Evolutionary conservation across 2,329 filamentous ascomycete genomes (phyloP), one percentile per base, ranked within the genome.

Genomic region (Cladosporium austrohemisphaericum): DNA sequence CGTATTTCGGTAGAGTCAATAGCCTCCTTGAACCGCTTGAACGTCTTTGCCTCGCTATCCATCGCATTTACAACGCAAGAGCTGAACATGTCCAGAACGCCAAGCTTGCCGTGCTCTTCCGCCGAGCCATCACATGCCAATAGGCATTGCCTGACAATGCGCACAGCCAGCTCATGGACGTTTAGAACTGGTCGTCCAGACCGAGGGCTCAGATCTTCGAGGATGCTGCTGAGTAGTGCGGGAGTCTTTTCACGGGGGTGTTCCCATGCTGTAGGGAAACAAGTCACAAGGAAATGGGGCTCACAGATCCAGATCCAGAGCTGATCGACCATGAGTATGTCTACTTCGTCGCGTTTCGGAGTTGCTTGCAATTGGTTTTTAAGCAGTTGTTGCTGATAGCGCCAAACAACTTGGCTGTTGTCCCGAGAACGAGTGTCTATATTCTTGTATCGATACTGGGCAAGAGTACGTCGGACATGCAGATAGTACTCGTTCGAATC

Each of bases 261-360:
- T 25, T 77, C 69, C 77, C 77, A 81, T 4, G 77, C 68, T 53
- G 80, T 74, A 2, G 78, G 78, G 50, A 81, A 81, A 46, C 76
- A 75, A 0, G 78, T 80, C 9, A 85, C 73, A 14, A 85, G 74
- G 13, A 84, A 65, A 50, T 83, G 80, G 61, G 70, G 70, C 51
- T 77, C 68, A 1, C 85, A 59, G 3, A 83, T 71, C 78, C 80
- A 84, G 60, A 85, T 75, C 82, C 82, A 85, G n/a, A 86, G 67
- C 56, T 85, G 82, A 60, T 85, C 82, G 0, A 85, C 81, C 81
- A 84, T 84, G 61, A 83, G 83, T 2, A 84, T 76, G 52, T 83
- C 83, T 1, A 73, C 72, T 49, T 81, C 59, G 60, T 62, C 33
- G 59, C 58, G 22, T 66, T 50, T 13, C 55, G 37, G 9, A 56